Conservation (phyloP, 148 eudicot species). For the Chenopodium berlandieri region DNA sequence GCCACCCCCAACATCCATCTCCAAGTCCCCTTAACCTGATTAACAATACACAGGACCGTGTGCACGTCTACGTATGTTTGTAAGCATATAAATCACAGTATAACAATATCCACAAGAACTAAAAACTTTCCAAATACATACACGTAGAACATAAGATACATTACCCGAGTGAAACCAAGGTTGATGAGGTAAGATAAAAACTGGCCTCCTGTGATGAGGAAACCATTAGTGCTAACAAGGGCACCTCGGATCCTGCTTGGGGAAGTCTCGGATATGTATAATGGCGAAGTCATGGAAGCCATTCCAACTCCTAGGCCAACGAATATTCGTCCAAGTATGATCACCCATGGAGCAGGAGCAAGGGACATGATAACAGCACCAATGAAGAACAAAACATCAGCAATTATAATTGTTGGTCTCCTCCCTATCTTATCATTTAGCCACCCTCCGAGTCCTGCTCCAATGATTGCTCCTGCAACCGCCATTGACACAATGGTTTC, state of each 20-base stretch:
- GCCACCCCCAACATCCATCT: constrained; percentile 47
- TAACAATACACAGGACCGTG: background rate
- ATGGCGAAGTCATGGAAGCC: constrained; percentile 47
- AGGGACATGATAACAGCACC: constrained; percentile 42
- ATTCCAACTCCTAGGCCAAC: constrained; percentile 43
- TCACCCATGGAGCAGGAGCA: constrained; percentile 42
- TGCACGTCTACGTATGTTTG: background rate
- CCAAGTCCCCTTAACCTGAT: constrained; percentile 40
- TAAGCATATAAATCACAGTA: too few relatives aligned
- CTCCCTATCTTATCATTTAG: constrained; percentile 39
- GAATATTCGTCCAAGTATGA: constrained; percentile 36
- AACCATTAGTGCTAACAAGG: constrained; percentile 41
- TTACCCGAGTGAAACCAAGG: constrained; percentile 40
- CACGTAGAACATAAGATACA: background rate
- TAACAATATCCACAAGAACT: background rate
- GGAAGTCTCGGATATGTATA: constrained; percentile 44
- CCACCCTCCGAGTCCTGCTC: constrained; percentile 42
- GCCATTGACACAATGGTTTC: constrained; percentile 45
- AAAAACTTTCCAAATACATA: too few relatives aligned
- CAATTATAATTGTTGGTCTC: constrained; percentile 32
- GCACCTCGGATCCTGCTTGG: constrained; percentile 45
- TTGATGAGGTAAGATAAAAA: constrained; percentile 40
- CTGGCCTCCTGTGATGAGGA: constrained; percentile 45
- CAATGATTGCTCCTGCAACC: constrained; percentile 45
- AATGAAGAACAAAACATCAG: constrained; percentile 35